Evolutionary conservation across 176 grass and related monocot species (phyloP).

Genomic region (Avena insularis): DNA sequence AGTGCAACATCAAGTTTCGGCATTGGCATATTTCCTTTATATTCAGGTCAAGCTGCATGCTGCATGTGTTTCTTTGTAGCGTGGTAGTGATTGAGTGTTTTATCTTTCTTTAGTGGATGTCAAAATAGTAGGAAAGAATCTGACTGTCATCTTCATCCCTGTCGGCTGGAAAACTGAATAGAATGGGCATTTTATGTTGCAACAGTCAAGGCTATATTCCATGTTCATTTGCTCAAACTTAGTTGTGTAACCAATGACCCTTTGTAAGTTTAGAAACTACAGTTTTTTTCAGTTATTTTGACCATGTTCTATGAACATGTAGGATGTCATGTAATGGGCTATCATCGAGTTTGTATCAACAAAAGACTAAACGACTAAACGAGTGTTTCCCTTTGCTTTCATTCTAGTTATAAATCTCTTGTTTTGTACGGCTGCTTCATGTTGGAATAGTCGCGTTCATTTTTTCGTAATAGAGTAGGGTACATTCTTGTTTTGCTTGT

Average conservation of each 20-base stretch:
- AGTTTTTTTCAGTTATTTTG: neutral
- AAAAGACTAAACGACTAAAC: neutral
- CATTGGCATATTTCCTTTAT: neutral
- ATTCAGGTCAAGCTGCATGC: slow-evolving; percentile 10
- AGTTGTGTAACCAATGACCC: neutral
- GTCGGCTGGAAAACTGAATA: neutral
- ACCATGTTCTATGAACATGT: neutral
- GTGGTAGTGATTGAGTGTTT: neutral
- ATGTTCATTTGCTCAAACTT: neutral
- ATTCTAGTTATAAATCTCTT: neutral
- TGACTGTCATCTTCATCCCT: neutral
- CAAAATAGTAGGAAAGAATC: neutral
- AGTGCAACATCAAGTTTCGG: slow-evolving; percentile 22
- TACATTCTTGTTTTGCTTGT: neutral
- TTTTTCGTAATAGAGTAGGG: neutral
- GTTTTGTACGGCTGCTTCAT: neutral
- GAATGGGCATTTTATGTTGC: neutral
- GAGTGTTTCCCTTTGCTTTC: neutral
- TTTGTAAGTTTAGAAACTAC: neutral
- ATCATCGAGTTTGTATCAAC: neutral
- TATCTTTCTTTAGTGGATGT: neutral
- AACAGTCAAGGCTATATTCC: neutral
- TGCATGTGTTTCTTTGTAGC: neutral
- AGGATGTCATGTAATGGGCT: neutral
- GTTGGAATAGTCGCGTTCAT: neutral